Evolutionary conservation across 2,329 filamentous ascomycete genomes (phyloP), one percentile per base, ranked within the genome.

Genomic region (Paracorniculantispora psalliotae): DNA sequence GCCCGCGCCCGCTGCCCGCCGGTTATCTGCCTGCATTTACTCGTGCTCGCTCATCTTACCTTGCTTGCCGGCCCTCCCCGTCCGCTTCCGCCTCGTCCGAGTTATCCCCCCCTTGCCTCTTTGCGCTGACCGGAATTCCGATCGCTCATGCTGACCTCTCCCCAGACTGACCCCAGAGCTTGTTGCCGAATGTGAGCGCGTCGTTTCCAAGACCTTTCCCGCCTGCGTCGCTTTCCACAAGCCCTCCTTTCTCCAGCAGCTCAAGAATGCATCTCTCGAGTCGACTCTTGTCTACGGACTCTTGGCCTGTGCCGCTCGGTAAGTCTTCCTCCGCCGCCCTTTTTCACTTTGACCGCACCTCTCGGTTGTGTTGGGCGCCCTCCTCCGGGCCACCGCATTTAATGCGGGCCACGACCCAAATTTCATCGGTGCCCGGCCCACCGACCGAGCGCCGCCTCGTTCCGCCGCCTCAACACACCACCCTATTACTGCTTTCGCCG

Each of bases 161-260:
- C 62, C 53, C 65, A 78, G 75, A 64, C 69, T 85, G 54, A 83
- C 81, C 9, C 81, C 82, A 54, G 82, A 85, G 68, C 73, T 84
- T 62, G 74, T 84, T 62, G 72, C 77, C 63, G 82, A 85, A 72
- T 84, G 81, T 69, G 82, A 85, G 71, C 78, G 82, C 60, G 81
- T 85, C 67, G 80, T 85, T 66, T 79, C 78, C 65, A 85, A 83
- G 74, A 83, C 81, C 15, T 78, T 85, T 65, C 82, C 82, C 41
- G 81, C 82, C 62, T 85, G 81, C 67, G 81, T 85, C 44, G 82
- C 82, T 66, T 85, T 85, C 68, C 82, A 85, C 73, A 85, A 84
- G 72, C 82, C 82, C 8, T 82, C 82, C 2, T 85, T 85, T 69
- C 69, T 85, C 35, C 81, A 83, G 70, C 82, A 84, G 67, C 75